Evolutionary conservation across 345 rosid genomes (phyloP).

Genomic region (Eucalyptus coolabah): DNA sequence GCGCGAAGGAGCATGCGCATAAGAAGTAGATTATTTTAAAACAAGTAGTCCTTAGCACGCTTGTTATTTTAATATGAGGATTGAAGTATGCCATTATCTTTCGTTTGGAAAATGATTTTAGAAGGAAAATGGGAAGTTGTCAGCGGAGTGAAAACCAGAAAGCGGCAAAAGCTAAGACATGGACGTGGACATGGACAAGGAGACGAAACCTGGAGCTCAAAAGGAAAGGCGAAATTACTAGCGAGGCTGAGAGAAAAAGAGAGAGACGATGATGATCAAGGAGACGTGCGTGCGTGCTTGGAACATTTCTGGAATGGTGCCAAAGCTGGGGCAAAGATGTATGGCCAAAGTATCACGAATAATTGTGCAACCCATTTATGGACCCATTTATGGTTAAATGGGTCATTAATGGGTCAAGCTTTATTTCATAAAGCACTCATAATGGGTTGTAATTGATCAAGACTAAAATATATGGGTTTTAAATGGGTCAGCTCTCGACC

Average conservation of each 20-base stretch:
- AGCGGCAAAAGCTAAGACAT: not conserved
- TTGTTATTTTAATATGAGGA: not conserved
- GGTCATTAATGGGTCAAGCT: too few species aligned
- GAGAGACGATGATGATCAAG: not conserved
- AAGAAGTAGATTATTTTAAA: not conserved
- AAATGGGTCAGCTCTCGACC: too few species aligned
- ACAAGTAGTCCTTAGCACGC: not conserved
- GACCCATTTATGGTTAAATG: too few species aligned
- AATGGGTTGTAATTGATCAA: too few species aligned
- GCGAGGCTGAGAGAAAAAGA: not conserved
- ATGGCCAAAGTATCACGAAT: not conserved
- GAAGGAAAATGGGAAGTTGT: not conserved
- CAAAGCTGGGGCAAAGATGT: not conserved
- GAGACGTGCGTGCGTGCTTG: not conserved
- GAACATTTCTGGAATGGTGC: not conserved
- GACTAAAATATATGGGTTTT: too few species aligned
- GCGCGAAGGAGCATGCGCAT: not conserved
- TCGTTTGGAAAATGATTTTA: not conserved
- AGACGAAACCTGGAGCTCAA: not conserved
- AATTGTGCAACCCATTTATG: too few species aligned
- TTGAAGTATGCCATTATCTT: not conserved
- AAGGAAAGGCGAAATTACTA: not conserved
- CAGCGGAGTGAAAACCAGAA: not conserved
- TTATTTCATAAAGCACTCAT: too few species aligned
- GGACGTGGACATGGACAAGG: not conserved